Conservation (phyloP, 2,329 filamentous ascomycete species). For the Botrytis deweyae region DNA sequence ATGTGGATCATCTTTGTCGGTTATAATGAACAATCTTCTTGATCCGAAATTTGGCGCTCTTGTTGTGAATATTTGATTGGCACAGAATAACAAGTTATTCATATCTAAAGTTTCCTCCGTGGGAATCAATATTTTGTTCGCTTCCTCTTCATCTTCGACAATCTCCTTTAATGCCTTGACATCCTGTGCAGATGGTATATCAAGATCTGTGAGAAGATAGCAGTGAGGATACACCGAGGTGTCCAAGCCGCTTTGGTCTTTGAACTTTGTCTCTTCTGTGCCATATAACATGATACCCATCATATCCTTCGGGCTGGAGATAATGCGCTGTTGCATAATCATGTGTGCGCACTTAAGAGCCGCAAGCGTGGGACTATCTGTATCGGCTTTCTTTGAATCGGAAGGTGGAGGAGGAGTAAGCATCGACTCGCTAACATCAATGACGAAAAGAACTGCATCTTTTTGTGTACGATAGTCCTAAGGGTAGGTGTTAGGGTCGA, state of each 20-base stretch:
- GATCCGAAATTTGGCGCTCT: constrained; percentile 94
- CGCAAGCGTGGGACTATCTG: constrained; percentile 75
- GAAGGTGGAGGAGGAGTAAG: constrained; percentile 62
- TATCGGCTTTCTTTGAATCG: constrained; percentile 72
- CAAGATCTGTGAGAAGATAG: constrained; percentile 85
- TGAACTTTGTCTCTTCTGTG: constrained; percentile 79
- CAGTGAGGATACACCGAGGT: constrained; percentile 80
- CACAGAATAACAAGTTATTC: constrained; percentile 88
- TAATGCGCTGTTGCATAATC: constrained; percentile 97
- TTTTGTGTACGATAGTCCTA: constrained; percentile 89
- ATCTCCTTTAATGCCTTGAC: constrained; percentile 76
- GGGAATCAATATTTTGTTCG: constrained; percentile 66
- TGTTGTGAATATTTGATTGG: constrained; percentile 94
- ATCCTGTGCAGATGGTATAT: constrained; percentile 81
- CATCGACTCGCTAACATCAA: constrained; percentile 90
- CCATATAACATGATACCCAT: constrained; percentile 94
- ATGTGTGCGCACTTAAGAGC: constrained; percentile 92
- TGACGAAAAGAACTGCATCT: constrained; percentile 97
- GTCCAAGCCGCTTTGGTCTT: constrained; percentile 55
- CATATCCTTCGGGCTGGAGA: constrained; percentile 94
- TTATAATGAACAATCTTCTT: constrained; percentile 89
- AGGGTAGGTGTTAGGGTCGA: not conserved
- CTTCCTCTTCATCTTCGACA: constrained; percentile 74
- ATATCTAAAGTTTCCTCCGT: constrained; percentile 71
- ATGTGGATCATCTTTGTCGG: constrained; percentile 88